Evolutionary conservation across 441 rosid species (phyloP).

Genomic region (Adansonia gregorii): DNA sequence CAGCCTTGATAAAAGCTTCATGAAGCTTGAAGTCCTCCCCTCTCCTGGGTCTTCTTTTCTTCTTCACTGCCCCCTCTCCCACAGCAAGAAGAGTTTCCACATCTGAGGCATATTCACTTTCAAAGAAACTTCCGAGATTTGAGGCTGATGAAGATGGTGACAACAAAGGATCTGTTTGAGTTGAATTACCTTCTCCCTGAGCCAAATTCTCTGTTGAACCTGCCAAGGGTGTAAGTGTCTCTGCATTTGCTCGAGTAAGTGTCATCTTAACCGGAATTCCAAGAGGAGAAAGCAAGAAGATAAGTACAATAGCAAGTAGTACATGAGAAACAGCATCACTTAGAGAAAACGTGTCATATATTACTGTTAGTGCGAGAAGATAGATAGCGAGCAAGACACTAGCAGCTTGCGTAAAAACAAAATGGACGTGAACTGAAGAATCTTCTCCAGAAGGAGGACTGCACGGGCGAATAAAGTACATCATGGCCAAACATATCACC

Average conservation of each 20-base stretch:
- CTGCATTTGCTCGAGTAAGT: conserved; percentile 58
- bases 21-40: conserved; percentile 89
- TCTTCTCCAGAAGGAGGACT: conserved; percentile 87
- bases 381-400: conserved; percentile 69
- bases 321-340: conserved; percentile 46
- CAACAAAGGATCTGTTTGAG: conserved; percentile 58
- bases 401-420: conserved; percentile 59
- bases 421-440: conserved; percentile 75
- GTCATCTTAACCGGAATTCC: conserved; percentile 96
- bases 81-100: conserved; percentile 75
- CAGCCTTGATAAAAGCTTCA: conserved; percentile 57
- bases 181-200: conserved; percentile 44
- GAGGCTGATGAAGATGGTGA: conserved; percentile 68
- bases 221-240: conserved; percentile 41
- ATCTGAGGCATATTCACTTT: conserved; percentile 62
- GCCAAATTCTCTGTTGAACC: conserved; percentile 64
- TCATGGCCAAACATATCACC: conserved; percentile 58
- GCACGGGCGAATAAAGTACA: conserved; percentile 82
- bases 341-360: conserved; percentile 49
- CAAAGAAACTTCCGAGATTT: conserved; percentile 59
- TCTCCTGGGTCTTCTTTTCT: conserved; percentile 82
- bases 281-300: conserved; percentile 74
- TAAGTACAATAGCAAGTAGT: conserved; percentile 60
- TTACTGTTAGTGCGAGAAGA: conserved; percentile 56
- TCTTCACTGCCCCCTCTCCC: conserved; percentile 90